Conservation (phyloP, 106 monocot species). For the Acorus calamus region DNA sequence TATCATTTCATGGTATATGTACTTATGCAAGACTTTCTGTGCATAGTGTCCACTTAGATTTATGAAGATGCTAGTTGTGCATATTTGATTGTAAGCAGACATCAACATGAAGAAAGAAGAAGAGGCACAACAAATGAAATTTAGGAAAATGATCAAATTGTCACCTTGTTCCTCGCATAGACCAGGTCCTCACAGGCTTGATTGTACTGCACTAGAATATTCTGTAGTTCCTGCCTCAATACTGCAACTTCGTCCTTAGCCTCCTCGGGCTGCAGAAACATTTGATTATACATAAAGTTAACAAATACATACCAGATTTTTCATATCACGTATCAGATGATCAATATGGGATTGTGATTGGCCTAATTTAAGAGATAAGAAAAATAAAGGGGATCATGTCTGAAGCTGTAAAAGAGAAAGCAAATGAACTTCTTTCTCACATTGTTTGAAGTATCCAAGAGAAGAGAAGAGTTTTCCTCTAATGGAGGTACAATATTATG, state of each 20-base stretch:
- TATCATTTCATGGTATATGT: background rate
- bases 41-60: no score
- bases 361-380: no score
- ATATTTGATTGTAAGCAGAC: background rate
- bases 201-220: constrained; percentile 40
- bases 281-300: background rate
- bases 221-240: constrained; percentile 40
- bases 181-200: constrained; percentile 52
- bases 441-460: no score
- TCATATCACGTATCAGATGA: background rate
- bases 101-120: background rate
- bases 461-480: no score
- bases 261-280: constrained; percentile 28
- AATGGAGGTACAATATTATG: no score
- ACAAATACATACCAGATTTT: no score
- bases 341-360: background rate
- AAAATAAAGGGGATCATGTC: no score
- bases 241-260: constrained; percentile 28
- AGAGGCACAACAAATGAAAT: no score
- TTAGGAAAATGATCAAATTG: no score
- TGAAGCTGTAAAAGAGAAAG: no score
- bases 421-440: no score
- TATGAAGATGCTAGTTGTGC: background rate
- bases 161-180: constrained; percentile 62
- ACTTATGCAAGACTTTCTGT: no score